phyloP scores from a whole-genome alignment of 129 eudicot species.

The Kitagawia praeruptora region DNA sequence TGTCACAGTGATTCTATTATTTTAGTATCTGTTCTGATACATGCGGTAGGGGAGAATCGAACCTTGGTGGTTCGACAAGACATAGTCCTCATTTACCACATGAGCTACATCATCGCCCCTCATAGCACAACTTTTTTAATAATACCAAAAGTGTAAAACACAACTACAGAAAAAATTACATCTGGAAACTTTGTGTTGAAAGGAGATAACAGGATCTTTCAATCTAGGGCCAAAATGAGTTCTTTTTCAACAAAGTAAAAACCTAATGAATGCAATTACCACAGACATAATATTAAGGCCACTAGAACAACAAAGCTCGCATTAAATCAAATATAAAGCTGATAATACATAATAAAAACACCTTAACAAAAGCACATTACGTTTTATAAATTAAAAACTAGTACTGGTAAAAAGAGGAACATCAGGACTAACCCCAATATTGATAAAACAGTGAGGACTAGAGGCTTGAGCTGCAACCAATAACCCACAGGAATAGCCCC shows the following conservation, averaged over 20 bases:
- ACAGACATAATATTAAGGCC: neutral
- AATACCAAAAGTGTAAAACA: too few species aligned
- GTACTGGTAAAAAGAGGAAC: neutral
- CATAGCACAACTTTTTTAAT: neutral
- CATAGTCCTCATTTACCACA: too few species aligned
- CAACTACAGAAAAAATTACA: neutral
- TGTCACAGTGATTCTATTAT: too few species aligned
- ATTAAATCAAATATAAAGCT: neutral
- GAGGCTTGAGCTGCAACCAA: conserved; percentile 38
- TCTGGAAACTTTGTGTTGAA: neutral
- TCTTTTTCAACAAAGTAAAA: neutral
- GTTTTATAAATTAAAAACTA: neutral
- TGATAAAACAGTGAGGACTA: neutral
- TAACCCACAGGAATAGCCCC: conserved; percentile 99
- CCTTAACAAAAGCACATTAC: neutral
- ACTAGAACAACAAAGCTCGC: neutral
- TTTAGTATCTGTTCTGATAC: too few species aligned
- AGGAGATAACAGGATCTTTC: neutral
- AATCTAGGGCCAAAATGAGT: neutral
- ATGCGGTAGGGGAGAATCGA: too few species aligned
- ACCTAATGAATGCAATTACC: neutral
- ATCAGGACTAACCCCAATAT: neutral
- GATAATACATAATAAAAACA: neutral
- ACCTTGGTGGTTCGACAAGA: too few species aligned
- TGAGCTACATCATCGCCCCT: too few species aligned